Conservation (phyloP, 2,329 filamentous ascomycete genomes). For the Nannizzia gypsea region DNA sequence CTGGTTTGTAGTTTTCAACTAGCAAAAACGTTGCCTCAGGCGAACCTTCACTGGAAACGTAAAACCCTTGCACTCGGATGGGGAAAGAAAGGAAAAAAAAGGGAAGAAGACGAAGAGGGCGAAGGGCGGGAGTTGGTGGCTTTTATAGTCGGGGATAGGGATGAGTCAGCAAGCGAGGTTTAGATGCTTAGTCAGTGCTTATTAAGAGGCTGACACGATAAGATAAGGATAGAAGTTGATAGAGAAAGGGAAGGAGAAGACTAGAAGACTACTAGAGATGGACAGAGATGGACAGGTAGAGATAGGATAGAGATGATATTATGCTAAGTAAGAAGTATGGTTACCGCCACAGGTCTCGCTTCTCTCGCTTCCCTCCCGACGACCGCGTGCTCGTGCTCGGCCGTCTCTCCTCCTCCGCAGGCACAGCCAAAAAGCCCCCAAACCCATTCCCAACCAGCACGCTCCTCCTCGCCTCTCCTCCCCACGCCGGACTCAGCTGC, state of each 20-base stretch:
- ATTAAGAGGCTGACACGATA: not conserved
- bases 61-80: constrained; percentile 62
- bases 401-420: constrained; percentile 37
- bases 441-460: constrained; percentile 57
- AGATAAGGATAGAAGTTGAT: not conserved
- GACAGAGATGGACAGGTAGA: not conserved
- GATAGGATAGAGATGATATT: not conserved
- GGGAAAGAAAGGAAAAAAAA: constrained; percentile 35
- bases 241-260: not conserved
- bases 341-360: constrained; percentile 31
- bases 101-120: constrained; percentile 8
- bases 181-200: not conserved
- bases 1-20: constrained; percentile 64
- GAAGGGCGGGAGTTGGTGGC: constrained; percentile 11
- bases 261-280: not conserved
- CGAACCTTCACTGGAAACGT: constrained; percentile 71
- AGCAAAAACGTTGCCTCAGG: constrained; percentile 76
- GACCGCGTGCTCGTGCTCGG: constrained; percentile 25
- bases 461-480: constrained; percentile 47
- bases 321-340: not conserved
- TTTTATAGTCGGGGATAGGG: constrained; percentile 7
- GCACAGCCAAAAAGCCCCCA: constrained; percentile 55
- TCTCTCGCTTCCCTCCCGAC: constrained; percentile 21
- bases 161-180: constrained; percentile 12
- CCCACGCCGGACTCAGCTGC: constrained; percentile 45